Evolutionary conservation across 306 rosid genomes (phyloP).

Genomic region (Nissolia schottii): DNA sequence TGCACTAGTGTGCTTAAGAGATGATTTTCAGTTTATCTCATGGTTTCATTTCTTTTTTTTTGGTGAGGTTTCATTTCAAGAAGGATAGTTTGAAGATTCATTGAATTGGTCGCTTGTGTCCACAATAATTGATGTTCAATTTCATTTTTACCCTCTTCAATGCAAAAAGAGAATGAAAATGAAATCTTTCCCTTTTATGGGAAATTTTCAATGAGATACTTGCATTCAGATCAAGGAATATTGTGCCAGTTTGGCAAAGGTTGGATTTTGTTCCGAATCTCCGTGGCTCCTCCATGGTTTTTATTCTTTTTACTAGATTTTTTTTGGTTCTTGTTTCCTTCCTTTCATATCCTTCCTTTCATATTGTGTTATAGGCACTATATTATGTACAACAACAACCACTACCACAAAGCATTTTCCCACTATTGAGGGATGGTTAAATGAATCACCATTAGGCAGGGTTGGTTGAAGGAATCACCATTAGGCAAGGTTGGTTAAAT

Average conservation of each 20-base stretch:
- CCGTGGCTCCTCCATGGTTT: background rate
- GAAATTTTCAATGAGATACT: background rate
- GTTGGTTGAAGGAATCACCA: too few species aligned
- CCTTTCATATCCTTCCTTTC: background rate
- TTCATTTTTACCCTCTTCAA: background rate
- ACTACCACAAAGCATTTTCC: background rate
- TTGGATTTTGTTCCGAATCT: background rate
- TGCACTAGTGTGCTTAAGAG: background rate
- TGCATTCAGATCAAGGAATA: background rate
- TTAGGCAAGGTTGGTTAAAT: background rate
- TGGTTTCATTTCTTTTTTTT: slow-evolving; percentile 1
- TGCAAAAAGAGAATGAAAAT: background rate
- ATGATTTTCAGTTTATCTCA: background rate
- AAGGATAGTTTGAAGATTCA: background rate
- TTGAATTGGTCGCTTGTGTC: background rate
- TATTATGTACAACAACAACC: background rate
- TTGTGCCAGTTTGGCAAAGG: background rate
- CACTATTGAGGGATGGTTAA: too few species aligned
- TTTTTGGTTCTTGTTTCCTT: background rate
- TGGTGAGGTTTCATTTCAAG: too few species aligned
- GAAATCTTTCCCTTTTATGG: background rate
- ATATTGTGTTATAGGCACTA: background rate
- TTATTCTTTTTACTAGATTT: background rate
- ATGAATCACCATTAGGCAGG: too few species aligned
- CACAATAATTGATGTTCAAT: background rate